Evolutionary conservation across 768 basidiomycete genomes (phyloP).

Genomic region (Suillus discolor): DNA sequence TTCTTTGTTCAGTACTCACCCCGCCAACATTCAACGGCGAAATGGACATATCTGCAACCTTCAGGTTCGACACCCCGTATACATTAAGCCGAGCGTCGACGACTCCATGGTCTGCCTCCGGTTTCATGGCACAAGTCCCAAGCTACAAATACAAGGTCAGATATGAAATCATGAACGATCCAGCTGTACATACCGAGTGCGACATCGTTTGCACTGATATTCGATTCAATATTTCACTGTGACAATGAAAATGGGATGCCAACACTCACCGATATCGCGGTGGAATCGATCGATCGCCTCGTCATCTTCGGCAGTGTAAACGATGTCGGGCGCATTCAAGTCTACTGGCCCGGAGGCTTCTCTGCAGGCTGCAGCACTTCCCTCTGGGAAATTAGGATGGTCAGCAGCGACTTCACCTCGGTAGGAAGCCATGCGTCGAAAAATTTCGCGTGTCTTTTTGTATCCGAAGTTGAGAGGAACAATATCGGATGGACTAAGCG

Average conservation of each 20-base stretch:
- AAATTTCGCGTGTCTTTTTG: slow-evolving; percentile 29
- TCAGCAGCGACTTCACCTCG: slow-evolving; percentile 35
- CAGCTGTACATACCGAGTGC: slow-evolving; percentile 29
- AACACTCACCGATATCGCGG: slow-evolving; percentile 20
- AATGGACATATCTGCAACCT: slow-evolving; percentile 58
- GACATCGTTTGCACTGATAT: slow-evolving; percentile 30
- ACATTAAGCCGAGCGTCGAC: slow-evolving; percentile 65
- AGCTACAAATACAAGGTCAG: slow-evolving; percentile 36
- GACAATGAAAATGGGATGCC: too few species aligned
- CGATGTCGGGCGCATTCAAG: slow-evolving; percentile 31
- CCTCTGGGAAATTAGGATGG: slow-evolving; percentile 26
- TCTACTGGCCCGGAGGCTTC: slow-evolving; percentile 21
- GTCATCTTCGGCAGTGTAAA: slow-evolving; percentile 38
- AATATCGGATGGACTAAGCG: slow-evolving; percentile 27
- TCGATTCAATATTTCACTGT: neutral
- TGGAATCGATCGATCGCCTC: slow-evolving; percentile 33
- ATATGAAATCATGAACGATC: neutral
- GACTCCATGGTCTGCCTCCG: slow-evolving; percentile 57
- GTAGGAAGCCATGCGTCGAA: slow-evolving; percentile 44
- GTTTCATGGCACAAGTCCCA: slow-evolving; percentile 71
- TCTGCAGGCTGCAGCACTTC: slow-evolving; percentile 30
- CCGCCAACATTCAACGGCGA: slow-evolving; percentile 40
- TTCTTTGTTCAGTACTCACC: slow-evolving; percentile 18
- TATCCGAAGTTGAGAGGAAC: slow-evolving; percentile 29
- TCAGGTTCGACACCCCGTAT: slow-evolving; percentile 58